phyloP scores from a whole-genome alignment of 2,329 filamentous ascomycete species.

The Diaporthe destruens region DNA sequence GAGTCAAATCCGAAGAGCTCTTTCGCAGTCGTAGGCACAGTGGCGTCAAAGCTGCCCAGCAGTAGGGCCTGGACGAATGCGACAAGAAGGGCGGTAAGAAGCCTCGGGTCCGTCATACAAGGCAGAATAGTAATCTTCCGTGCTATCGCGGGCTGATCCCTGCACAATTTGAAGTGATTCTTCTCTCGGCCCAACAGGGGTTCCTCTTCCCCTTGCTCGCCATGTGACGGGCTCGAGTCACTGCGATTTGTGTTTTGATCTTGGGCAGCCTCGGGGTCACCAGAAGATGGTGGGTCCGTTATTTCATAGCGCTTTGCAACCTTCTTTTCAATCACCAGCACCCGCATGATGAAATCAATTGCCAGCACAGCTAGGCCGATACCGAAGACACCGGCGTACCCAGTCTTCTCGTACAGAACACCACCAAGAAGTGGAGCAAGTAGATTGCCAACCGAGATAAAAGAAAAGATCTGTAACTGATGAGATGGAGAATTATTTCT shows the following conservation, averaged over 20 bases:
- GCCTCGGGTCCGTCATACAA: constrained; percentile 54
- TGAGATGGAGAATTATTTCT: constrained; percentile 15
- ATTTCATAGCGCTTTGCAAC: constrained; percentile 58
- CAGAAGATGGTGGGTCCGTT: constrained; percentile 39
- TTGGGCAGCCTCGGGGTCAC: constrained; percentile 40
- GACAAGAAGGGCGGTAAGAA: constrained; percentile 55
- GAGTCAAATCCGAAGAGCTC: constrained; percentile 54
- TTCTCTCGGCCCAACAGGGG: constrained; percentile 54
- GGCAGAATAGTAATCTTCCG: constrained; percentile 61
- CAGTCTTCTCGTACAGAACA: constrained; percentile 69
- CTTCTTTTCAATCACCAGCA: constrained; percentile 74
- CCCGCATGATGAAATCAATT: constrained; percentile 70
- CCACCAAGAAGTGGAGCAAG: constrained; percentile 71
- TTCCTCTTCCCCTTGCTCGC: constrained; percentile 52
- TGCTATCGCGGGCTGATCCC: constrained; percentile 54
- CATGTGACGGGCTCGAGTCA: background rate
- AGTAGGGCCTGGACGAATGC: constrained; percentile 58
- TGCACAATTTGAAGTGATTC: constrained; percentile 56
- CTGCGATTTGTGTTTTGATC: background rate
- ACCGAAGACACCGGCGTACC: constrained; percentile 70
- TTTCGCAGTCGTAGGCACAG: constrained; percentile 53
- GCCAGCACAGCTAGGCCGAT: constrained; percentile 66
- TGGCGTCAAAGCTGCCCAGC: constrained; percentile 54
- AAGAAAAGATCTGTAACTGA: constrained; percentile 62
- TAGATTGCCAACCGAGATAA: constrained; percentile 69